Evolutionary conservation across 2,329 filamentous ascomycete species (phyloP), one percentile per base, ranked within the genome.

Genomic region (Fusarium nodosum): DNA sequence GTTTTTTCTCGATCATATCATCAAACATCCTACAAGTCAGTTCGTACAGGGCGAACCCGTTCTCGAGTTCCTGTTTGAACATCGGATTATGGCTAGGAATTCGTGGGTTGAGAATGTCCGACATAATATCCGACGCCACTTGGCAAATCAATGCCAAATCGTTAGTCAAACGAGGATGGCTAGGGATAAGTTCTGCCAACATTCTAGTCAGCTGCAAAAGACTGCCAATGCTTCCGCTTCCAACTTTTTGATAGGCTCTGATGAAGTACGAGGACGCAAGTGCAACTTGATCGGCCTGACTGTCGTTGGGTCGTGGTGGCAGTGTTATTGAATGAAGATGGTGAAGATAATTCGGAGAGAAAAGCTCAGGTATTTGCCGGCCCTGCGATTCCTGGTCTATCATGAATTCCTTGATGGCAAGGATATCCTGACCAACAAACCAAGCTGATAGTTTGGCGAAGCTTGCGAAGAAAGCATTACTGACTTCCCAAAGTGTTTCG

Each of bases 1-100:
- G 82, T 57, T 85, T 83, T 69, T 87, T 89, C 31, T 88, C 86
- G 44, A 89, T 82, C 56, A 86, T 80, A 5, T 70, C 69, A 5
- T 79, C 78, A 18, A 90, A 72, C 7, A 81, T 80, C 8, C 71
- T 71, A 2, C 84, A 82, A 38, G 84, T 79, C 13, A 77, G 66
- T 20, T 75, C 74, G 71, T 85, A 88, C 30, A 84, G 79, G 3
- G 77, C 67, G 56, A 86, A 78, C 1, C 81, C 83, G 42, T 79
- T 67, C 58, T 69, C 77, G 60, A 86, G 66, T 41, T 79, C 78
- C 22, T 77, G 72, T 48, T 74, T 77, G 20, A 75, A 74, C 5
- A 75, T 75, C 1, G 53, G 28, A 18, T 63, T 68, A 20, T 75
- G 66, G 20, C 56, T 58, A 10, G 72, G 62, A n/a, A 45, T 46